phyloP scores from a whole-genome alignment of 495 filamentous ascomycete species.

The Parachaetomium inaequale region DNA sequence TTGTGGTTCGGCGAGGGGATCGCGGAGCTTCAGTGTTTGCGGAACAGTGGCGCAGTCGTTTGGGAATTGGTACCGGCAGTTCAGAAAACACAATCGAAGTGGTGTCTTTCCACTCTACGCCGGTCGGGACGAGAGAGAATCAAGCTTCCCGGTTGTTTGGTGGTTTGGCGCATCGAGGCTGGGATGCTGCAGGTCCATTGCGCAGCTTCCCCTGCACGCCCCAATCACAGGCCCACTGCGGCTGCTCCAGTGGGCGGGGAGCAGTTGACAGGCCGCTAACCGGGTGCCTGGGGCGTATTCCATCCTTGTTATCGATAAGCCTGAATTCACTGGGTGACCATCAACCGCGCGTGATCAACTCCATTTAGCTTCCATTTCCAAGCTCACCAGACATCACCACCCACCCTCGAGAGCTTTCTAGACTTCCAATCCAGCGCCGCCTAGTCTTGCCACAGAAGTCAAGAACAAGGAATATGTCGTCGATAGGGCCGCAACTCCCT shows the following conservation, averaged over 20 bases:
- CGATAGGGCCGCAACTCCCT: constrained; percentile 50
- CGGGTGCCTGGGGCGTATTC: not conserved
- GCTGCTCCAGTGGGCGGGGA: not conserved
- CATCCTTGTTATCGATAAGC: constrained; percentile 28
- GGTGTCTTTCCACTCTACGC: no score
- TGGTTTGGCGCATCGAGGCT: constrained; percentile 10
- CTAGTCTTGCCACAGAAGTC: not conserved
- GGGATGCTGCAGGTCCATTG: constrained; percentile 11
- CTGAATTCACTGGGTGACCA: not conserved
- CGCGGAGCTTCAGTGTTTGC: not conserved
- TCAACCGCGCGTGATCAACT: not conserved
- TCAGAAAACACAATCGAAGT: not conserved
- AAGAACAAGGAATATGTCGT: constrained; percentile 38
- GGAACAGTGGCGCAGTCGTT: not conserved
- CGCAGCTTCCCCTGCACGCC: constrained; percentile 24
- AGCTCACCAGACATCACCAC: not conserved
- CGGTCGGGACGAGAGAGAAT: not conserved
- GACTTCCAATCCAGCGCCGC: not conserved
- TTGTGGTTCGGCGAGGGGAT: not conserved
- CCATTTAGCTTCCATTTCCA: not conserved
- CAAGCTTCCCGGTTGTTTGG: not conserved
- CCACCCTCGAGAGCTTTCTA: not conserved
- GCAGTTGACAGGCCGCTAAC: constrained; percentile 6
- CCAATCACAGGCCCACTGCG: constrained; percentile 2
- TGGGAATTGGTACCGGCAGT: not conserved